Percentiles rank a stretch among this genome's conserved stretches.
Conservation (phyloP, 1,284 basidiomycete genomes). For the Thecaphora thlaspeos region DNA sequence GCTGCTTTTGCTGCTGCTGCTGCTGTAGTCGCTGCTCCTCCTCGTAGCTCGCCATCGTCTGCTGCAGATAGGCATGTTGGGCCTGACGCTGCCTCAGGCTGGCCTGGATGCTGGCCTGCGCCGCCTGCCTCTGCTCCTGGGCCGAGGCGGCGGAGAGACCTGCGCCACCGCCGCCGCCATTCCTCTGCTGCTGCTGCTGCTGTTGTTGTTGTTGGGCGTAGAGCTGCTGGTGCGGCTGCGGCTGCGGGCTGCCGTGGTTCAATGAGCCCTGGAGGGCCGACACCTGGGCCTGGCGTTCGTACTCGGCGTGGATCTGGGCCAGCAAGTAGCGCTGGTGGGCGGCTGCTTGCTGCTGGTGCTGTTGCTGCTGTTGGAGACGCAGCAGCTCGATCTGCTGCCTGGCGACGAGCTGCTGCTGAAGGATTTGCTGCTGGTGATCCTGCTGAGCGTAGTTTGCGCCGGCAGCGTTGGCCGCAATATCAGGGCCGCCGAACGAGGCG, state of each 20-base stretch:
- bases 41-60: too few species aligned
- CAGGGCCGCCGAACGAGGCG: slow-evolving; percentile 12
- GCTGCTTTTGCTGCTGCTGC: slow-evolving; percentile 18
- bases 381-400: slow-evolving; percentile 41
- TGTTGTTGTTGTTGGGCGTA: too few species aligned
- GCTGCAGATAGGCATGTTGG: too few species aligned
- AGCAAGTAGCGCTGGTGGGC: slow-evolving; percentile 47
- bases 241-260: not conserved
- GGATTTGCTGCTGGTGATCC: slow-evolving; percentile 14
- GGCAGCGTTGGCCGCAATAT: slow-evolving; percentile 17
- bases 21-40: too few species aligned
- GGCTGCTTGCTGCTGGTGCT: slow-evolving; percentile 22
- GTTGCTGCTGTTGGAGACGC: slow-evolving; percentile 31
- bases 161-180: slow-evolving; percentile 14
- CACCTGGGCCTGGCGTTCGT: slow-evolving; percentile 18
- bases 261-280: slow-evolving; percentile 1
- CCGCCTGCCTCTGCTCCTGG: slow-evolving; percentile 46
- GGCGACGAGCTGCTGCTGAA: slow-evolving; percentile 30
- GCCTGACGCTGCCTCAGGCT: slow-evolving; percentile 44
- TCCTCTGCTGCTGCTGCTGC: slow-evolving; percentile 12
- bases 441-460: slow-evolving; percentile 33
- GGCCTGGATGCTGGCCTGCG: slow-evolving; percentile 48
- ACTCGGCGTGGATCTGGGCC: slow-evolving; percentile 40
- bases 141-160: slow-evolving; percentile 23
- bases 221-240: too few species aligned